Base-by-base conservation (phyloP, 768 basidiomycete species). In the Rhodosporidiobolus sp. region DNA sequence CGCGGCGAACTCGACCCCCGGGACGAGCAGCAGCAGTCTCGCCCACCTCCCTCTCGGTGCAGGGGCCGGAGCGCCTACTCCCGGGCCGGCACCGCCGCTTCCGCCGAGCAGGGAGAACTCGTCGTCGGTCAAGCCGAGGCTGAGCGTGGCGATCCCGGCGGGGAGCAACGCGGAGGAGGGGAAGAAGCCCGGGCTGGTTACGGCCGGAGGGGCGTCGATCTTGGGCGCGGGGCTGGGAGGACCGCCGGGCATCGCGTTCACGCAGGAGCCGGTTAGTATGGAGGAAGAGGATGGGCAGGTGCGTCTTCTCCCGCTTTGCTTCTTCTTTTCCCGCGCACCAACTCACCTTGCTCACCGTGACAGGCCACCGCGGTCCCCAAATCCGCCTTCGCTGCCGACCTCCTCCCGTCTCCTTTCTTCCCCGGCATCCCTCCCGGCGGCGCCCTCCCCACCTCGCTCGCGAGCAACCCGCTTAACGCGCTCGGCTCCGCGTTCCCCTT, bases 341-440 rank as follows among this genome's bases (percentile, higher is more conserved):
- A n/a, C n/a, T n/a, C n/a, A n/a, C n/a, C n/a, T n/a, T n/a, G n/a
- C n/a, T n/a, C n/a, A n/a, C n/a, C n/a, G n/a, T n/a, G n/a, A 4
- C 62, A 71, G 66, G 38, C 48, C n/a, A 73, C 66, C 30, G 72
- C 57, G 24, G 52, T 68, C 2, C 72, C 72, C 1, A 30, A 26
- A 35, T 64, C 67, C 2, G 70, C 70, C 5, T 75, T 65, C 56
- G 74, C 74, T 9, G 50, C 64, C 24, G 70, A 76, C 52, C 55
- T 76, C 17, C 61, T 76, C 12, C 67, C 74, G 7, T 72, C 74
- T 4, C 62, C 65, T 1, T 76, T 76, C 68, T 72, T 63, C 68
- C 66, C 66, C 45, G 43, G 55, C 49, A 24, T 19, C 38, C 2
- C 24, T 1, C 10, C 20, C 43, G 19, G 17, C 35, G 30, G 11